Base-by-base conservation (phyloP, 108 stramenopile species). In the Nitzschia sp. region DNA sequence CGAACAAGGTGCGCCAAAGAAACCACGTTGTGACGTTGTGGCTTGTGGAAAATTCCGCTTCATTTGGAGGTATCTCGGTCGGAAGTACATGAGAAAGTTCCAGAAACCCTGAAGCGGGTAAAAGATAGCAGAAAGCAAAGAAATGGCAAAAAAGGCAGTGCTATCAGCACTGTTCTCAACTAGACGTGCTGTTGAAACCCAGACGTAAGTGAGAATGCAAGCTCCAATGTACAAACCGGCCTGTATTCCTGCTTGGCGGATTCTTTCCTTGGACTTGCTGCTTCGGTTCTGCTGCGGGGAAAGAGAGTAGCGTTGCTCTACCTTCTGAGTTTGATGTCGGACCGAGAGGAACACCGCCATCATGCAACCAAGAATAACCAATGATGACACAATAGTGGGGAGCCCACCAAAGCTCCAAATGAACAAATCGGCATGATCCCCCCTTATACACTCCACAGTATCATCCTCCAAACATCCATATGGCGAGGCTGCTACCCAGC, bases 71-170 rank as follows among this genome's bases (percentile, higher is more conserved):
- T 48, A 48, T 15, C 46, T 15, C 6, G 46, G 46, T 48, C 46
- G 46, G 17, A 48, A 48, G 46, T 48, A 48, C n/a, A 48, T 48
- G 14, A 48, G 17, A 48, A 48, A 48, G 46, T 48, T 48, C 46
- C 46, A 48, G 6, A 48, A 48, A 2, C 46, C 46, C 17, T 48
- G 46, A 3, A 48, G 17, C 6, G 46, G 46, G 17, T 48, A 48
- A 17, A 48, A 48, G 17, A 48, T 48, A 17, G n/a, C 46, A 1
- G 46, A 48, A 3, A 48, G 17, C 6, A 48, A 48, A 2, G 46
- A 48, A 48, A 48, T 48, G 46, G 46, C 46, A 48, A 5, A 48
- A 6, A 48, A 48, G 46, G 14, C 17, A 17, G 46, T 15, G 17
- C 17, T 48, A 6, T 48, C 46, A 17, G 46, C 46, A 48, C 46